A percentile compares a stretch with the other conserved stretches of the same genome.
Evolutionary conservation across 2,329 filamentous ascomycete genomes (phyloP).

Genomic region (Oidium heveae): DNA sequence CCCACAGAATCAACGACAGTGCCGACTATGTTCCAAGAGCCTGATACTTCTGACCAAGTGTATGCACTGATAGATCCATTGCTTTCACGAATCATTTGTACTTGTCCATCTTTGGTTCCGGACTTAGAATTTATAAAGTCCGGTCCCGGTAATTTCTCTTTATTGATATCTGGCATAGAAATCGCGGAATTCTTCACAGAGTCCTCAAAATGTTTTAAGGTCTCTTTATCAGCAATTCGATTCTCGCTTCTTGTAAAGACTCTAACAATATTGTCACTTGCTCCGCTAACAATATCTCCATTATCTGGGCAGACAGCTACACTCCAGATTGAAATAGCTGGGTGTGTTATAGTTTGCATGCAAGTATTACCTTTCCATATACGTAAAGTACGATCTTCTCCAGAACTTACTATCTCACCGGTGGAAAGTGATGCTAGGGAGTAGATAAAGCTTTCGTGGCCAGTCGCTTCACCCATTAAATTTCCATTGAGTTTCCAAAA

Average conservation of each 20-base stretch:
- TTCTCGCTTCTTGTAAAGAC: slow-evolving; percentile 55
- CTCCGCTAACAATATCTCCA: slow-evolving; percentile 81
- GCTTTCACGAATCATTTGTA: slow-evolving; percentile 67
- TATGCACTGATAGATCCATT: slow-evolving; percentile 70
- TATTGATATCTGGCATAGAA: slow-evolving; percentile 62
- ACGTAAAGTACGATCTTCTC: slow-evolving; percentile 80
- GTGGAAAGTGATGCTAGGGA: slow-evolving; percentile 51
- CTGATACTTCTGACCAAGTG: slow-evolving; percentile 49
- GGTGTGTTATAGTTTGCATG: slow-evolving; percentile 87
- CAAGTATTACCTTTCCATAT: slow-evolving; percentile 69
- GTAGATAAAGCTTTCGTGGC: slow-evolving; percentile 92
- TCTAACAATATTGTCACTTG: slow-evolving; percentile 67
- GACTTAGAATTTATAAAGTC: slow-evolving; percentile 62
- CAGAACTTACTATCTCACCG: slow-evolving; percentile 72
- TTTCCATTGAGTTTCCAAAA: slow-evolving; percentile 66
- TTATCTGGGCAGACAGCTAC: slow-evolving; percentile 62
- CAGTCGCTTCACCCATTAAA: slow-evolving; percentile 51
- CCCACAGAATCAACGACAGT: slow-evolving; percentile 78
- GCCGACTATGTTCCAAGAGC: slow-evolving; percentile 71
- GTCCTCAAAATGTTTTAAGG: slow-evolving; percentile 52
- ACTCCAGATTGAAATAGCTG: slow-evolving; percentile 86
- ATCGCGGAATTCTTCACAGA: slow-evolving; percentile 65
- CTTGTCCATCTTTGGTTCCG: slow-evolving; percentile 89
- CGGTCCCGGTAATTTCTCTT: slow-evolving; percentile 70
- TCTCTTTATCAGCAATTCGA: slow-evolving; percentile 42